Base-by-base conservation (phyloP, 768 basidiomycete species). In the Tulasnella sp. region DNA sequence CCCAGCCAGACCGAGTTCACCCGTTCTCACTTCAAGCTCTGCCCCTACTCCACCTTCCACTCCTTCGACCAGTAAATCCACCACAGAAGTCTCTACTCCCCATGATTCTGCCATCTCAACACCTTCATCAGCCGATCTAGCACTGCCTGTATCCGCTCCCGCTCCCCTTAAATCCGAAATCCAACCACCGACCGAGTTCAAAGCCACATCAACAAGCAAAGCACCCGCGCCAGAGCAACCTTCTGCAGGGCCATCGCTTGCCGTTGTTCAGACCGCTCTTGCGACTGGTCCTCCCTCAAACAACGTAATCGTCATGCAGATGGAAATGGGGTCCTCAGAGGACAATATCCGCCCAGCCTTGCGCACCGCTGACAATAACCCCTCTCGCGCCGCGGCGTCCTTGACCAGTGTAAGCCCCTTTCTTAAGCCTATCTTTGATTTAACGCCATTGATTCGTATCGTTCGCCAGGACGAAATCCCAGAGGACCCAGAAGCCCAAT, bases 381-480 rank as follows among this genome's bases (percentile, higher is more conserved):
- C 98, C 12, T 96, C 99, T 83, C 90, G 98, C 39, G 98, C 98
- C 9, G 97, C 96, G 21, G 98, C 99, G 85, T 99, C 99, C 85
- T 87, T 99, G 78, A 92, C 98, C 90, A 97, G 84, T 80, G 97
- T 97, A 82, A 82, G 92, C 87, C 14, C 42, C 3, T 52, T 10
- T 34, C 56, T 18, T 31, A 40, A 74, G 62, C 12, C 74, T 21
- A 72, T 82, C 72, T 58, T 58, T 58, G 58, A 62, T 58, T 31
- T 71, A 44, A 74, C n/a, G 79, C 77, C 73, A n/a, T 42, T 48
- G 74, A 75, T 24, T 27, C 42, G 18, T 3, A 19, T 38, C 72
- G 48, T 48, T 74, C 10, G 8, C 38, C 39, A 24, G 96, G 95
- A 14, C 42, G 96, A 94, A 56, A 95, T 96, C 81, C 94, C 96